A percentile compares a stretch with the other conserved stretches of the same genome.
These are phyloP conservation scores for Jaltomata sinuosa DNA, from an alignment of 257 asterid genomes.

Conservation along the genomic window DNA sequence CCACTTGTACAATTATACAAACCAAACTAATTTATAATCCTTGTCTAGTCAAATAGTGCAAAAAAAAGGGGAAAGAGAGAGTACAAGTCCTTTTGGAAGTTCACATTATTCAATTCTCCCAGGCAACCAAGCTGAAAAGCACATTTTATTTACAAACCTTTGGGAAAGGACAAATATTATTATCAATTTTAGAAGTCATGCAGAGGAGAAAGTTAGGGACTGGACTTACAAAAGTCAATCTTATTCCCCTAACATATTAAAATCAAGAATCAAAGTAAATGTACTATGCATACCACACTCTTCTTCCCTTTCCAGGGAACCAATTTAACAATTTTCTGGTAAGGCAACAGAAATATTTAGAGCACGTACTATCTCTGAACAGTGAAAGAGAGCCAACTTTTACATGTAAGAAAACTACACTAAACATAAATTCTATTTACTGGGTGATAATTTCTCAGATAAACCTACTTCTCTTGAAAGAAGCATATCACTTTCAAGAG, in stretches of 20 bases:
- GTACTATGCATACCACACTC: neutral
- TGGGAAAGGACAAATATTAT: neutral
- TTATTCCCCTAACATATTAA: neutral
- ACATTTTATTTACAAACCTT: neutral
- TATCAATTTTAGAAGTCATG: neutral
- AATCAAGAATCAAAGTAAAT: neutral
- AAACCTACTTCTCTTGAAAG: neutral
- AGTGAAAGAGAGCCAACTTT: neutral
- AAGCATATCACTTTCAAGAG: neutral
- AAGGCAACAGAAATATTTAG: neutral
- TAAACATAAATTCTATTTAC: neutral
- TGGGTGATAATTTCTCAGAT: neutral
- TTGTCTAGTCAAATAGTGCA: neutral
- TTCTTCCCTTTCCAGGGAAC: neutral
- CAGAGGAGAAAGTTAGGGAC: neutral
- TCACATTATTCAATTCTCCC: neutral
- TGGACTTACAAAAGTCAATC: neutral
- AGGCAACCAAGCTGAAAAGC: neutral
- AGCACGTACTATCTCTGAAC: neutral
- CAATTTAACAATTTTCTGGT: neutral
- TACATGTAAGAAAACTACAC: neutral
- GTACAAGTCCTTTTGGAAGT: neutral
- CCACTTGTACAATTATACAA: neutral
- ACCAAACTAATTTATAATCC: neutral
- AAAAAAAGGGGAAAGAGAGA: neutral